These are phyloP conservation scores for Neonectria ditissima DNA, from an alignment of 2,329 filamentous ascomycete species.

Conservation along the genomic window DNA sequence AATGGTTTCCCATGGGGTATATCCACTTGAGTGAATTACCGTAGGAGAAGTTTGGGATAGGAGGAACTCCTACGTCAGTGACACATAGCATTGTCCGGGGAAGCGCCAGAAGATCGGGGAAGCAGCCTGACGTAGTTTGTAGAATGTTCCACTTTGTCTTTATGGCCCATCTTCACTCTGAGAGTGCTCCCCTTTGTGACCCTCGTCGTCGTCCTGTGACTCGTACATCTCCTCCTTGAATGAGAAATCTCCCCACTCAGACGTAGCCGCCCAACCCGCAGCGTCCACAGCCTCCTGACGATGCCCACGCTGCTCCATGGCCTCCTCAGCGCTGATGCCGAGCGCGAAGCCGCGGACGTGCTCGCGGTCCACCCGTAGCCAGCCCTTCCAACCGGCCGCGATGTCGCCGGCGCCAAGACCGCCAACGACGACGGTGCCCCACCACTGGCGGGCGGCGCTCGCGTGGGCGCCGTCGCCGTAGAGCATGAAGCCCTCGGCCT, in stretches of 20 bases:
- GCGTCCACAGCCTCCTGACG: constrained; percentile 56
- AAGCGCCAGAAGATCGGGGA: not conserved
- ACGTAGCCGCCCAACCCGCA: constrained; percentile 60
- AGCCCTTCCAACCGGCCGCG: constrained; percentile 58
- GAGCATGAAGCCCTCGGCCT: constrained; percentile 61
- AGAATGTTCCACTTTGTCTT: not conserved
- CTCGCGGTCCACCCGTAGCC: constrained; percentile 63
- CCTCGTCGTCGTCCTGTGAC: constrained; percentile 2
- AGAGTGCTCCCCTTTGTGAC: not conserved
- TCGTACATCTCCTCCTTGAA: constrained; percentile 48
- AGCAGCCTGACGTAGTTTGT: not conserved
- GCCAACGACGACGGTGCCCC: constrained; percentile 69
- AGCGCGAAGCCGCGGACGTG: constrained; percentile 54
- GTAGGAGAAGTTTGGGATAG: not conserved
- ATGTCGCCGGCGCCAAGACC: constrained; percentile 51
- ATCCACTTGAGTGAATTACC: constrained; percentile 4
- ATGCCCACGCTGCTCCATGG: constrained; percentile 54
- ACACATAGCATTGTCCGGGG: not conserved
- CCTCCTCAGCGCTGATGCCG: constrained; percentile 58
- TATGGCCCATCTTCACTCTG: not conserved
- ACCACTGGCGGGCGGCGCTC: constrained; percentile 63
- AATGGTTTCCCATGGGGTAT: not conserved
- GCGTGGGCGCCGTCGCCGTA: constrained; percentile 56
- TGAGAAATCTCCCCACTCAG: constrained; percentile 62
- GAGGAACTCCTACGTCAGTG: constrained; percentile 21